Percentiles rank a stretch among this genome's conserved stretches.
Conservation (phyloP, 1,139 yeast species). For the Debaryomycetaceae sp. region DNA sequence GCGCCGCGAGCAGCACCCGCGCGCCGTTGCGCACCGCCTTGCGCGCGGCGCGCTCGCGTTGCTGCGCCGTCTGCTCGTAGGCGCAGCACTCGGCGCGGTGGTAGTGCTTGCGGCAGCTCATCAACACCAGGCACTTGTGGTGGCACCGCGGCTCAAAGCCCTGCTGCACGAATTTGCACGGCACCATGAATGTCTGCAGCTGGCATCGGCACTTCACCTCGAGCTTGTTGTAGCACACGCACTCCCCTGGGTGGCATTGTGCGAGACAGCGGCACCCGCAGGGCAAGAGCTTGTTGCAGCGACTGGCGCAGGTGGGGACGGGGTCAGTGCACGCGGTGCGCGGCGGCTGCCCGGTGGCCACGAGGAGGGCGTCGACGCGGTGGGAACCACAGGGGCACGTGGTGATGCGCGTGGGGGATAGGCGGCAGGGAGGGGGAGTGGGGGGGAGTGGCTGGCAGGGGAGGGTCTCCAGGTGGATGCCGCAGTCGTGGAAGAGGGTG, state of each 20-base stretch:
- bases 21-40: conserved; percentile 44
- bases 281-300: conserved; percentile 56
- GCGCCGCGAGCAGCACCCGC: conserved; percentile 25
- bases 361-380: conserved; percentile 14
- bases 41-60: conserved; percentile 55
- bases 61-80: conserved; percentile 58
- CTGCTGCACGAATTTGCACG: conserved; percentile 54
- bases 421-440: conserved; percentile 50
- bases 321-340: conserved; percentile 69
- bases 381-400: conserved; percentile 78
- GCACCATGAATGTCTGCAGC: conserved; percentile 47
- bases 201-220: conserved; percentile 52
- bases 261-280: conserved; percentile 75
- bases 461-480: conserved; percentile 55
- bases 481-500: conserved; percentile 57
- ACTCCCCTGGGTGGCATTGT: conserved; percentile 74
- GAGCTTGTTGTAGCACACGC: conserved; percentile 54
- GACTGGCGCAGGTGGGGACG: conserved; percentile 64
- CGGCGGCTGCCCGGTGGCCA: too few relatives aligned
- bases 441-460: conserved; percentile 53
- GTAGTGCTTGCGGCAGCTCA: conserved; percentile 79
- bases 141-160: conserved; percentile 59
- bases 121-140: conserved; percentile 71
- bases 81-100: conserved; percentile 70
- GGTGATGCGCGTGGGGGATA: conserved; percentile 52